Conservation (phyloP, 148 eudicot genomes). For the Rhododendron henanense region DNA sequence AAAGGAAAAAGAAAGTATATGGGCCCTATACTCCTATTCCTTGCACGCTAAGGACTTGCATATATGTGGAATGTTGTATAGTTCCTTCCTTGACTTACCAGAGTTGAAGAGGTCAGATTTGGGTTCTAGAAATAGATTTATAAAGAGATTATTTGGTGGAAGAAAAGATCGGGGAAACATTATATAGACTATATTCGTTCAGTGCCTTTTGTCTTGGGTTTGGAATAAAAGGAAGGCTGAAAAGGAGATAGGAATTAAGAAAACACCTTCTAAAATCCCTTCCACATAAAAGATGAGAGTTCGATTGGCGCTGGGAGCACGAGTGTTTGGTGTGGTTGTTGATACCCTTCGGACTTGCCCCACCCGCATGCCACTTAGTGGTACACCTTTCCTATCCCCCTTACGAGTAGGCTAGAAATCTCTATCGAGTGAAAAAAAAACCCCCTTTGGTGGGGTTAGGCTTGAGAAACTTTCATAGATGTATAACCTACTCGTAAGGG, state of each 20-base stretch:
- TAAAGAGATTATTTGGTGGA: background rate
- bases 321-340: no score
- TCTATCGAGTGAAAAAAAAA: no score
- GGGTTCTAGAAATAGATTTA: no score
- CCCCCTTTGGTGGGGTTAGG: conserved; percentile 20
- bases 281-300: no score
- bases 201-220: conserved; percentile 20
- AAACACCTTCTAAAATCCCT: background rate
- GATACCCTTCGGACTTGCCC: no score
- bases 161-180: background rate
- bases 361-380: no score
- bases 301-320: no score
- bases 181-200: background rate
- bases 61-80: background rate
- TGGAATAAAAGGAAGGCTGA: conserved; percentile 25
- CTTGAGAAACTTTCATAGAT: conserved; percentile 11
- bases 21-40: background rate
- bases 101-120: background rate
- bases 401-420: background rate
- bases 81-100: background rate
- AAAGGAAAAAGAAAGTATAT: background rate
- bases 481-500: no score
- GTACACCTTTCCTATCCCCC: no score
- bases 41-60: background rate
- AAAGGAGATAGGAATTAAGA: conserved; percentile 10